Conservation (phyloP, 225 moss, liverwort and hornwort genomes). For the Sphagnum contortum region DNA sequence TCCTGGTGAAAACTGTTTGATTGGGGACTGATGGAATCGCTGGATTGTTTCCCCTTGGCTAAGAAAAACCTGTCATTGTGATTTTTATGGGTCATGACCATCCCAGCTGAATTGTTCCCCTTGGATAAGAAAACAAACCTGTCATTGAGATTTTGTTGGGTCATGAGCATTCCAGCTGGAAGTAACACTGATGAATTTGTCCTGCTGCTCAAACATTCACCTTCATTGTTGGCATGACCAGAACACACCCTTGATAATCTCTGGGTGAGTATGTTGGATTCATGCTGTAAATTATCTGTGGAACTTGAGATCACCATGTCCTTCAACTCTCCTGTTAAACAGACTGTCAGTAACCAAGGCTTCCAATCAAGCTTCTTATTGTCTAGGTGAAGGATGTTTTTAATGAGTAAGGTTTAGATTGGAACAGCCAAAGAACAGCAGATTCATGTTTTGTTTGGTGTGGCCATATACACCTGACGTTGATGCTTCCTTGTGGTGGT, state of each 20-base stretch:
- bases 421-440: neutral
- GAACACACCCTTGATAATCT: conserved; percentile 5
- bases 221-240: conserved; percentile 1
- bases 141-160: conserved; percentile 3
- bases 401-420: no score
- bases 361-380: no score
- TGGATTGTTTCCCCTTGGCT: no score
- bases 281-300: neutral
- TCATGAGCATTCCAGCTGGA: neutral
- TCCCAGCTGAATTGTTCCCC: neutral
- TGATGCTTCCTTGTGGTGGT: neutral
- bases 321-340: conserved; percentile 1
- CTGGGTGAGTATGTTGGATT: conserved; percentile 1
- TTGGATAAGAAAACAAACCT: conserved; percentile 2
- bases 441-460: no score
- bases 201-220: neutral
- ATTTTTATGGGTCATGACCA: no score
- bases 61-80: no score
- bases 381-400: no score
- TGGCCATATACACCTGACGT: conserved; percentile 1
- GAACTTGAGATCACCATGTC: neutral
- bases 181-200: neutral
- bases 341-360: no score
- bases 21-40: no score
- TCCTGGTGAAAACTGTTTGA: no score